Evolutionary conservation across 2,329 filamentous ascomycete species (phyloP).

Genomic region (Rhynchosporium graminicola): DNA sequence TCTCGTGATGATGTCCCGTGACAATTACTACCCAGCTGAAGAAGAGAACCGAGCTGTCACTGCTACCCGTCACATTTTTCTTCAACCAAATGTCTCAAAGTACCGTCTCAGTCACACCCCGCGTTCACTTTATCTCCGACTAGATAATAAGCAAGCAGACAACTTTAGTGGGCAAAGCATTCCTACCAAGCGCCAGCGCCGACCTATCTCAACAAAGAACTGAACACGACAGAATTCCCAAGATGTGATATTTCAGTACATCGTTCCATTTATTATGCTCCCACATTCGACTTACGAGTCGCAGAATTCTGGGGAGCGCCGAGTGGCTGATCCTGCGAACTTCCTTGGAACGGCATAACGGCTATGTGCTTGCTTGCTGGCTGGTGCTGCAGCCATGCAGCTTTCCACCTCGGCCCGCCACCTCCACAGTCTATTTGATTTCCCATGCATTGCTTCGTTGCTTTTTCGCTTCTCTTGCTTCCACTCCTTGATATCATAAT

Average conservation of each 20-base stretch:
- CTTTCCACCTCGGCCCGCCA: conserved; percentile 27
- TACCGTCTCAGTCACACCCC: background rate
- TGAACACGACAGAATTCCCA: conserved; percentile 22
- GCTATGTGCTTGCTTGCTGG: background rate
- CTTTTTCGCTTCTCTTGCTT: conserved; percentile 14
- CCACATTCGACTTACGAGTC: background rate
- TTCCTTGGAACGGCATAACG: conserved; percentile 24
- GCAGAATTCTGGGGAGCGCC: conserved; percentile 1
- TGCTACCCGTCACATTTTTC: conserved; percentile 18
- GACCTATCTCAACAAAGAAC: conserved; percentile 17
- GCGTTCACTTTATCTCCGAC: background rate
- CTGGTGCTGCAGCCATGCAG: conserved; percentile 20
- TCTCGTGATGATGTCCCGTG: too few species aligned
- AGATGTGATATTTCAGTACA: background rate
- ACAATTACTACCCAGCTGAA: background rate
- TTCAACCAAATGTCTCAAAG: conserved; percentile 16
- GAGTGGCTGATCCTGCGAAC: conserved; percentile 7
- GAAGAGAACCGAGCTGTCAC: background rate
- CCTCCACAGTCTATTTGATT: background rate
- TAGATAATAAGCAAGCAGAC: conserved; percentile 8
- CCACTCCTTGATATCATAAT: conserved; percentile 12
- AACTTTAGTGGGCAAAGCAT: conserved; percentile 4
- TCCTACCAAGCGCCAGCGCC: conserved; percentile 6
- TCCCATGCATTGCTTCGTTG: background rate
- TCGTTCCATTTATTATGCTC: conserved; percentile 1